phyloP scores from a whole-genome alignment of 2,329 filamentous ascomycete species.

The Botryotinia narcissicola region DNA sequence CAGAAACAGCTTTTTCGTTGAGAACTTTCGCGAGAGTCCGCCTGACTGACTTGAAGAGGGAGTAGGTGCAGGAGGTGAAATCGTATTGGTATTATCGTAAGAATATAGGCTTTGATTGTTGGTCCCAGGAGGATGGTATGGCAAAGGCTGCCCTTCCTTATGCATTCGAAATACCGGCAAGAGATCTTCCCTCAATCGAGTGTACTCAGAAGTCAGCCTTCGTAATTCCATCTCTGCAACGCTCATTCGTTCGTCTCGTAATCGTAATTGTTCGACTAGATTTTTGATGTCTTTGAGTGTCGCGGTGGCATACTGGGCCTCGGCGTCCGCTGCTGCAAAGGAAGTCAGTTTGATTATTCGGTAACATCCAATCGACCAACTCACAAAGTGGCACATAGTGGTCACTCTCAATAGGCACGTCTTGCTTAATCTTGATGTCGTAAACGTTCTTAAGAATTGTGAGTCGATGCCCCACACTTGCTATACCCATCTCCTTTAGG shows the following conservation, averaged over 20 bases:
- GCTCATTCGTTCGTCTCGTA: slow-evolving; percentile 87
- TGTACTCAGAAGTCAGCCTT: slow-evolving; percentile 82
- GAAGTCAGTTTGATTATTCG: slow-evolving; percentile 26
- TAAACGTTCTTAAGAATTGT: slow-evolving; percentile 96
- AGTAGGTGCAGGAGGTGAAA: slow-evolving; percentile 58
- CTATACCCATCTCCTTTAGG: slow-evolving; percentile 90
- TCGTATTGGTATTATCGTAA: slow-evolving; percentile 49
- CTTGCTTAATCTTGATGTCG: slow-evolving; percentile 91
- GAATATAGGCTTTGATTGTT: slow-evolving; percentile 42
- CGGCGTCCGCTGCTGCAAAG: slow-evolving; percentile 76
- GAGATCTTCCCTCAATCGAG: slow-evolving; percentile 84
- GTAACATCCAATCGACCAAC: slow-evolving; percentile 40
- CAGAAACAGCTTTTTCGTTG: slow-evolving; percentile 71
- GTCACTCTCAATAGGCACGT: slow-evolving; percentile 85
- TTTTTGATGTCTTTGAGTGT: slow-evolving; percentile 92
- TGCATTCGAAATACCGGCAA: slow-evolving; percentile 84
- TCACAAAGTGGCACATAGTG: slow-evolving; percentile 91
- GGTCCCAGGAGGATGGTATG: slow-evolving; percentile 44
- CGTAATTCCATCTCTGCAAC: slow-evolving; percentile 80
- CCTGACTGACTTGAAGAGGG: slow-evolving; percentile 52
- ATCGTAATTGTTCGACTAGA: slow-evolving; percentile 81
- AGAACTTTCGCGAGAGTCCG: slow-evolving; percentile 67
- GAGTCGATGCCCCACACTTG: slow-evolving; percentile 88
- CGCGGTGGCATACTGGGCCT: slow-evolving; percentile 79
- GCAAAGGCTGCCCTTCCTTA: slow-evolving; percentile 89